phyloP scores from a whole-genome alignment of 371 early-diverging fungal species.

The Mortierella sp. region DNA sequence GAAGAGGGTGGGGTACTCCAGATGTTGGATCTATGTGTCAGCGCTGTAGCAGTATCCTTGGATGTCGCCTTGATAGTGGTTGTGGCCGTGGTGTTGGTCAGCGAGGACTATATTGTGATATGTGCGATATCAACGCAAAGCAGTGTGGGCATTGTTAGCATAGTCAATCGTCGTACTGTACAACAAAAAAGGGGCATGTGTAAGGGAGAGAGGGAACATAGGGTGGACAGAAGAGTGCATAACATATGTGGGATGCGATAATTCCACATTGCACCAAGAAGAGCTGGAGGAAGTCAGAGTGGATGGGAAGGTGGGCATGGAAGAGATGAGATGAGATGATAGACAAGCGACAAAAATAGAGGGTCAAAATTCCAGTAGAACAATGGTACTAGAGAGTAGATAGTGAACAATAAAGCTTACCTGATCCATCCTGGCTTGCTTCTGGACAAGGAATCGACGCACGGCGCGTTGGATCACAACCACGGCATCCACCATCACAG shows the following conservation, averaged over 20 bases:
- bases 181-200: not conserved
- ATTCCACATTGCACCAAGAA: not conserved
- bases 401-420: not conserved
- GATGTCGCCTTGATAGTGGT: not conserved
- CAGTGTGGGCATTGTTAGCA: not conserved
- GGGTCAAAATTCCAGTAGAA: not conserved
- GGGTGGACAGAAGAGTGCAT: not conserved
- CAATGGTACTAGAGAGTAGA: not conserved
- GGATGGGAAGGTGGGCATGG: not conserved
- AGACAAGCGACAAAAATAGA: not conserved
- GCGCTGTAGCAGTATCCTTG: not conserved
- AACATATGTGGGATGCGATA: not conserved
- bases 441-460: constrained; percentile 41
- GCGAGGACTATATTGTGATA: not conserved
- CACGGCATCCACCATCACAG: constrained; percentile 12
- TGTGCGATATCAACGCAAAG: not conserved
- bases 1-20: not conserved
- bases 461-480: constrained; percentile 43
- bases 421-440: constrained; percentile 20
- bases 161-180: not conserved
- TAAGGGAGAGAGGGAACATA: not conserved
- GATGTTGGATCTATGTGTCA: not conserved
- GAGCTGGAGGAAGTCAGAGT: not conserved
- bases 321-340: not conserved
- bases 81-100: not conserved